A percentile compares a stretch with the other conserved stretches of the same genome.
These are phyloP conservation scores for Diddensiella caesifluorescens DNA, from an alignment of 805 yeast genomes.

Conservation along the genomic window DNA sequence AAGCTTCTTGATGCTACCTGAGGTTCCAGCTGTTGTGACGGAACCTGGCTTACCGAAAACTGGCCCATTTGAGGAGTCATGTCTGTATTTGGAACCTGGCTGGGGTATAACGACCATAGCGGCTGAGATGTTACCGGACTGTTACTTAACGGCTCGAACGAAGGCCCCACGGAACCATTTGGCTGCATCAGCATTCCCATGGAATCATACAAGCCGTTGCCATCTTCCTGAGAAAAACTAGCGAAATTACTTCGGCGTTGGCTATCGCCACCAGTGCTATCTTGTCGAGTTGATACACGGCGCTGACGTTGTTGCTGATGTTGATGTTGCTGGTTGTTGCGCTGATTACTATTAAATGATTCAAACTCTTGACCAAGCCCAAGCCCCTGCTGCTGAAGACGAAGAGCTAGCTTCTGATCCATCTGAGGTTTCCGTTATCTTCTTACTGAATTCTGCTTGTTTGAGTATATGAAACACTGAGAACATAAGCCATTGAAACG, in stretches of 20 bases:
- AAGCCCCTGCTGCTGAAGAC: conserved; percentile 10
- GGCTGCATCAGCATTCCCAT: not conserved
- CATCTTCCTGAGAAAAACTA: not conserved
- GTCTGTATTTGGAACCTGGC: conserved; percentile 4
- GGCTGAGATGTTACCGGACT: conserved; percentile 15
- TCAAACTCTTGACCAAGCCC: conserved; percentile 7
- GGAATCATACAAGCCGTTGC: not conserved
- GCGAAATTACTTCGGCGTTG: not conserved
- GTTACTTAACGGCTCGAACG: too few species aligned
- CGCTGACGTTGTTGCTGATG: too few species aligned
- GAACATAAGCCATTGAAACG: too few species aligned
- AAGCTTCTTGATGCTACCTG: not conserved
- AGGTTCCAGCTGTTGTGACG: not conserved
- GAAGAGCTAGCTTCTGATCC: conserved; percentile 7
- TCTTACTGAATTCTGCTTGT: not conserved
- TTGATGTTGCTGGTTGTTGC: too few species aligned
- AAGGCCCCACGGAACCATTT: not conserved
- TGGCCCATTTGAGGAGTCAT: not conserved
- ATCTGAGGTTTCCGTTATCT: not conserved
- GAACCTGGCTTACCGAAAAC: not conserved
- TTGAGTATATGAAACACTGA: too few species aligned
- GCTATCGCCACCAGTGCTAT: not conserved
- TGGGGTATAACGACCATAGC: conserved; percentile 17
- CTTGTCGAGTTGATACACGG: not conserved
- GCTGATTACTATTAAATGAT: conserved; percentile 2